Conservation (phyloP, 2,329 filamentous ascomycete genomes). For the Lecanicillium sp. region DNA sequence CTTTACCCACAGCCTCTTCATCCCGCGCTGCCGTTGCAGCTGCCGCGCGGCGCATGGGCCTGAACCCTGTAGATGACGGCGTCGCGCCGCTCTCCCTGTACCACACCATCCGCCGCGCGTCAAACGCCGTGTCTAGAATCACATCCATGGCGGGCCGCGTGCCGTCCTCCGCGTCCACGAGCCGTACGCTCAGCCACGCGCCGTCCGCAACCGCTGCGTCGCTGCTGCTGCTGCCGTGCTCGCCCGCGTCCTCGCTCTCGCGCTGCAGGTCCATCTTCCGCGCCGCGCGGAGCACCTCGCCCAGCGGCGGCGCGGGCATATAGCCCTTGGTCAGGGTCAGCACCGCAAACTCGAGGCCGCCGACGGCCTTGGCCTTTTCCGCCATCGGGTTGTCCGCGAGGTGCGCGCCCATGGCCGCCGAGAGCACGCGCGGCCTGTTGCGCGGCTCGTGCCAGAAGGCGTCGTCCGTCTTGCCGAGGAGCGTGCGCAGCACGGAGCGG, state of each 20-base stretch:
- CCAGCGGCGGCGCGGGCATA: slow-evolving; percentile 23
- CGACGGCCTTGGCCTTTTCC: slow-evolving; percentile 17
- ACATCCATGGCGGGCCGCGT: slow-evolving; percentile 6
- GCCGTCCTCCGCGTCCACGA: slow-evolving; percentile 32
- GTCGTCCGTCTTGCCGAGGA: slow-evolving; percentile 21
- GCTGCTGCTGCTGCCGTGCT: slow-evolving; percentile 2
- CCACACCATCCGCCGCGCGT: slow-evolving; percentile 4
- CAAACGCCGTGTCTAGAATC: background rate
- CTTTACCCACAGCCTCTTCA: background rate
- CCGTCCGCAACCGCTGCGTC: background rate
- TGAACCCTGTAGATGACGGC: background rate
- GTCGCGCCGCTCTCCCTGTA: slow-evolving; percentile 1
- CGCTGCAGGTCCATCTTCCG: background rate
- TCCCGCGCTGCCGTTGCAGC: background rate
- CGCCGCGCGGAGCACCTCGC: slow-evolving; percentile 19
- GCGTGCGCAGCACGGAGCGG: slow-evolving; percentile 20
- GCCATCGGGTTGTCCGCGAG: slow-evolving; percentile 19
- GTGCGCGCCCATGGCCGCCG: slow-evolving; percentile 20
- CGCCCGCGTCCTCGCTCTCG: background rate
- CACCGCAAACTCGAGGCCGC: slow-evolving; percentile 26
- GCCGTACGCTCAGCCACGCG: too few species aligned
- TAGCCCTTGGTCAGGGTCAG: slow-evolving; percentile 24
- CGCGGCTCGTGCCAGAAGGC: slow-evolving; percentile 24
- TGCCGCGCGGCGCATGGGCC: background rate
- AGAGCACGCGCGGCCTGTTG: slow-evolving; percentile 26